Evolutionary conservation across 148 eudicot genomes (phyloP).

Genomic region (Fagopyrum esculentum): DNA sequence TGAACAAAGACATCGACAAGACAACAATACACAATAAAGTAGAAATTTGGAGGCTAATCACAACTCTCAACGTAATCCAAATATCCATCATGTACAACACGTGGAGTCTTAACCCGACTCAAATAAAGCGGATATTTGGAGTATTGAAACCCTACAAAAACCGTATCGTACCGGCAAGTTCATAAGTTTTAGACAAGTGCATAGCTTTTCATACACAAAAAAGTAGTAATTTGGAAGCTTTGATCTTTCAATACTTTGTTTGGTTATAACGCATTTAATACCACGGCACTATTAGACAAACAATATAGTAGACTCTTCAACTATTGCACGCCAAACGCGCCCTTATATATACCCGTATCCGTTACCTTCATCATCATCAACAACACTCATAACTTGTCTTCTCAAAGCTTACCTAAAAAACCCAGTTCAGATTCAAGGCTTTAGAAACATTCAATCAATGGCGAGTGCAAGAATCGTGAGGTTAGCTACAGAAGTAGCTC

Average conservation of each 20-base stretch:
- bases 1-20: not conserved
- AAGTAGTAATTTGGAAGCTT: not conserved
- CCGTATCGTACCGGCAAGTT: not conserved
- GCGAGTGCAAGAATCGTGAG: slow-evolving; percentile 15
- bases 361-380: not conserved
- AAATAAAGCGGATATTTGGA: slow-evolving; percentile 4
- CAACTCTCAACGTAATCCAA: not conserved
- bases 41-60: not conserved
- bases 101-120: not conserved
- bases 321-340: slow-evolving; percentile 1
- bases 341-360: not conserved
- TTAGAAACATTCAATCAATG: not conserved
- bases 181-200: not conserved
- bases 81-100: not conserved
- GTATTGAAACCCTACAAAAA: not conserved
- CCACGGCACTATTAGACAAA: not conserved
- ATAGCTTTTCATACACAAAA: not conserved
- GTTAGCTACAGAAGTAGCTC: slow-evolving; percentile 7
- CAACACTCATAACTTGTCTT: not conserved
- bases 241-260: not conserved
- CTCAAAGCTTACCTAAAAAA: not conserved
- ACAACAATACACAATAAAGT: not conserved
- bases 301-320: not conserved
- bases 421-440: not conserved
- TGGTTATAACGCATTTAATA: not conserved